These are phyloP conservation scores for Lentinula edodes DNA, from an alignment of 768 basidiomycete genomes.

Conservation along the genomic window DNA sequence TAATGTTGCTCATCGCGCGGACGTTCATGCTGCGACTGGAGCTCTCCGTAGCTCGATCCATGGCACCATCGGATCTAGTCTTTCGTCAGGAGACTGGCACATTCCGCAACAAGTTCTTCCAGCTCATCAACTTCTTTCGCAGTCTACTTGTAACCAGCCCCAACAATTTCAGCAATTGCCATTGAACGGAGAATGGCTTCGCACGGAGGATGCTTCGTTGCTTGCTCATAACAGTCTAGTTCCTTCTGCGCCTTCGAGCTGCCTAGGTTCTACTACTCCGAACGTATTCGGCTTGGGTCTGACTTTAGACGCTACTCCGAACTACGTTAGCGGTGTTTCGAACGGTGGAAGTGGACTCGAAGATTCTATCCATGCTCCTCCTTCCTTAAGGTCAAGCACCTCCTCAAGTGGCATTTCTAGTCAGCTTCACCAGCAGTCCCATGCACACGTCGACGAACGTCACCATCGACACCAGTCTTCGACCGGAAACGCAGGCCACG, in stretches of 20 bases:
- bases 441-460: background rate
- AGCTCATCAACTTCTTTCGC: background rate
- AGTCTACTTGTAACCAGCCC: slow-evolving; percentile 1
- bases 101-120: background rate
- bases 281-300: slow-evolving; percentile 8
- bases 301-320: background rate
- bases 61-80: background rate
- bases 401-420: background rate
- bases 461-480: slow-evolving; percentile 6
- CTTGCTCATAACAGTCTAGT: background rate
- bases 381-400: background rate
- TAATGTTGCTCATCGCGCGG: background rate
- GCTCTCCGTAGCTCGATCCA: background rate
- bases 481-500: background rate
- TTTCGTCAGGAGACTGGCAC: slow-evolving; percentile 4
- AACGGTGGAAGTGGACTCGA: background rate
- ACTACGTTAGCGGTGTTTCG: background rate
- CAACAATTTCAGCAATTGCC: slow-evolving; percentile 1
- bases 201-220: slow-evolving; percentile 9
- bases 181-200: slow-evolving; percentile 12
- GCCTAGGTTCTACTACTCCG: background rate
- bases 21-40: background rate
- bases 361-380: slow-evolving; percentile 7
- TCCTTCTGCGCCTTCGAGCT: background rate
- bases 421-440: slow-evolving; percentile 3